Base-by-base conservation (phyloP, 164 flowering plant genomes). In the Vitis rotundifolia region DNA sequence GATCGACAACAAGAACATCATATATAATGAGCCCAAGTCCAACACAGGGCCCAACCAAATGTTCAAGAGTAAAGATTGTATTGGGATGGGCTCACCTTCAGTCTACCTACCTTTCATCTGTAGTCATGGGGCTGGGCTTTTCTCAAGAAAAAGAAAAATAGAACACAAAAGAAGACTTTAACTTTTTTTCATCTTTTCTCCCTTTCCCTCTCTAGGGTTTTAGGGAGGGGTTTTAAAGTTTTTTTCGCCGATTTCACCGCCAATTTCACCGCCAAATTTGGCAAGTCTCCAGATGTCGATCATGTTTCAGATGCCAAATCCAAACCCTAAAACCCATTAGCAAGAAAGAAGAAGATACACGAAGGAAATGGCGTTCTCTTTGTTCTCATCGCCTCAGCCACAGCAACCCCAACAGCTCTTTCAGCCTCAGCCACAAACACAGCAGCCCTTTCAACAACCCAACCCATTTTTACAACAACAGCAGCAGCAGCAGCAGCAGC, bases 321-420 rank as follows among this genome's bases (percentile, higher is more conserved):
- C 19, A 57, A 37, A 13, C 18, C 13, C 58, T 1, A 29, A 37
- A 37, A 2, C 44, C 7, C 44, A 37, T 14, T 13, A 4, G 10
- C 44, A 48, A 15, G 48, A 59, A 54, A 37, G 19, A 9, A 19
- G 37, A 11, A 13, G 26, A 18, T 49, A 28, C 64, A 22, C 48
- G 18, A 53, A 13, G 48, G 6, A 59, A 68, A 79, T 77, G 81
- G 61, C 85, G 52, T 74, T 71, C 16, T 47, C 73, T 19, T 26
- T 73, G 44, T 77, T 79, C 63, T 68, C 81, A 3, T 75, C 83
- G 13, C 83, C 85, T 9, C 85, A 82, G 69, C 84, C 68, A 1
- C 89, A 78, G 59, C 85, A 75, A 61, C 29, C 7, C 44, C 44
- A 37, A 6, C 44, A 37, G 31, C 76, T 63, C 7, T 74, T 70